Base-by-base conservation (phyloP, 108 stramenopile species). In the Seminavis robusta region DNA sequence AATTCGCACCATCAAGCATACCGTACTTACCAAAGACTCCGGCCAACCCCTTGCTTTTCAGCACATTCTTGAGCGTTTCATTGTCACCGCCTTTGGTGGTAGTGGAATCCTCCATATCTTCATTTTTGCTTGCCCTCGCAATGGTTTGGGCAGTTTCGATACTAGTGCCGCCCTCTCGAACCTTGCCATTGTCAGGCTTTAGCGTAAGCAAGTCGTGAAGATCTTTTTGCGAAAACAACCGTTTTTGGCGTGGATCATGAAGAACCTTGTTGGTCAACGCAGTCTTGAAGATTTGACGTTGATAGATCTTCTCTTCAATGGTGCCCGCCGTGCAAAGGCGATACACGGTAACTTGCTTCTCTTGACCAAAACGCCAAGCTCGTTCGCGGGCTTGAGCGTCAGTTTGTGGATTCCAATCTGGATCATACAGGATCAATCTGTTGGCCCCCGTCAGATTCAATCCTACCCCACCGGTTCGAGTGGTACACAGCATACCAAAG, bases 241-340 rank as follows among this genome's bases (percentile, higher is more conserved):
- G 77, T 36, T 76, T 61, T 64, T 98, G 96, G 49, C 79, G 79
- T 13, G 96, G 87, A 63, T 97, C 94, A 51, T 92, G 84, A 15
- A 98, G 67, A 4, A 98, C 79, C 32, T 84, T 80, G 55, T 97
- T 97, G 5, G 95, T 79, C 2, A 97, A 47, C 1, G 96, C 93
- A 33, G 90, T 94, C 67, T 99, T 98, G 80, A 97, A 98, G 40
- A 99, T 98, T 52, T 99, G 98, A 4, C 98, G 73, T 51, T 99
- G 97, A 69, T 98, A 98, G 15, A 99, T 97, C 66, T 96, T 97
- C 61, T 95, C 94, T 76, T 99, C 97, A n/a, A 99, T 79, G 10
- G 96, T 97, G 24, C 94, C 95, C 7, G 92, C 85, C 24, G 91
- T 72, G 42, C 98, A 93, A 30, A 99, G 77, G 6, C 97, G 83